Conservation (phyloP, 1,284 basidiomycete genomes). For the Peniophora sp. region DNA sequence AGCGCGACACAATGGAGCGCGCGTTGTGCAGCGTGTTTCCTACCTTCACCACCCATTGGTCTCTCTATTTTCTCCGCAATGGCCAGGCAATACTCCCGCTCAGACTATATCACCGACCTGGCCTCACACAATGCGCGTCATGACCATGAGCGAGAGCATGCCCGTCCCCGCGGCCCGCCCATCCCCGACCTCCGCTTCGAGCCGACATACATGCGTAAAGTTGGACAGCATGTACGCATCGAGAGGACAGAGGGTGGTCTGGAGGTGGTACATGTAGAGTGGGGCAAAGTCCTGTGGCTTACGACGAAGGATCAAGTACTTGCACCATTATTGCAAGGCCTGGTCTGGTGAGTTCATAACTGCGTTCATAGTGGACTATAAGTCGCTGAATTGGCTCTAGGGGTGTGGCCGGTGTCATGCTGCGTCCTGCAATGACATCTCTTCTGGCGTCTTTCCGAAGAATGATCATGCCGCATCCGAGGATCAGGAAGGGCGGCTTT, state of each 20-base stretch:
- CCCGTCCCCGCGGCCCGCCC: slow-evolving; percentile 23
- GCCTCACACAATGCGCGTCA: slow-evolving; percentile 5
- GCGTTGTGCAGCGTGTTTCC: too few species aligned
- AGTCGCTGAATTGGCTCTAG: not conserved
- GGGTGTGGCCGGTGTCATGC: not conserved
- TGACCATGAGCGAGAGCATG: not conserved
- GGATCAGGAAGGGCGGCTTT: not conserved
- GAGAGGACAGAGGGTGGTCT: slow-evolving; percentile 11
- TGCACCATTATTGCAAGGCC: slow-evolving; percentile 61
- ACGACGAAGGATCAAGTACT: slow-evolving; percentile 63
- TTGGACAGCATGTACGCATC: slow-evolving; percentile 45
- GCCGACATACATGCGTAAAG: slow-evolving; percentile 53
- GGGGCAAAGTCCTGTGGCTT: slow-evolving; percentile 53
- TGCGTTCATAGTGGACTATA: not conserved
- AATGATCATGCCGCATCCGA: not conserved
- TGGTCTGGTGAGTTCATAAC: slow-evolving; percentile 45
- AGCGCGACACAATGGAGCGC: too few species aligned
- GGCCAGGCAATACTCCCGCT: slow-evolving; percentile 7
- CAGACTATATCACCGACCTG: slow-evolving; percentile 11
- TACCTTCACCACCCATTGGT: too few species aligned
- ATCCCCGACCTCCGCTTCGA: slow-evolving; percentile 73
- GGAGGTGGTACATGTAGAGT: slow-evolving; percentile 40
- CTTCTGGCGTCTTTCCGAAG: not conserved
- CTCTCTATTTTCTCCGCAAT: slow-evolving; percentile 12
- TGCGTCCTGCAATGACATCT: not conserved